Conservation (phyloP, 2,329 filamentous ascomycete species). For the Aphanocladium album region DNA sequence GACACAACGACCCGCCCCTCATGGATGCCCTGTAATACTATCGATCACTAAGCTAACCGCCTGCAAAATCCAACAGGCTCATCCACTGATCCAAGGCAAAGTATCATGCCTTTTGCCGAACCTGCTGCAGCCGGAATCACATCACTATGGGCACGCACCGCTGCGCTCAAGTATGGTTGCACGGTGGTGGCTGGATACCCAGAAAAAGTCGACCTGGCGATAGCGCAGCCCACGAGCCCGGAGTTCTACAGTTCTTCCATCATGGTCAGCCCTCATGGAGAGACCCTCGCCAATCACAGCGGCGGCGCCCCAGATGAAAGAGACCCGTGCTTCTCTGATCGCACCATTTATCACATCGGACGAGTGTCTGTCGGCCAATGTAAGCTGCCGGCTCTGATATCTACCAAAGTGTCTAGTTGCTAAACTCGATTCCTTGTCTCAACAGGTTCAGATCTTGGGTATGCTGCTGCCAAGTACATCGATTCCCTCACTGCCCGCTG, state of each 20-base stretch:
- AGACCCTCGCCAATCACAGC: conserved; percentile 56
- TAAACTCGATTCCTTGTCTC: too few species aligned
- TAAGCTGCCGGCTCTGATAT: not conserved
- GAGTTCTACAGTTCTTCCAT: conserved; percentile 53
- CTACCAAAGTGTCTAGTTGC: too few species aligned
- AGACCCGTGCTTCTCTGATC: conserved; percentile 27
- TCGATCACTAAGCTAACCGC: too few species aligned
- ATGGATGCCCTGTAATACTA: too few species aligned
- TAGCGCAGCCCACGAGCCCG: conserved; percentile 42
- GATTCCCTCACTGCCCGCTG: too few species aligned
- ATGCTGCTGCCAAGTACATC: too few species aligned
- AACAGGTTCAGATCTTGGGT: not conserved
- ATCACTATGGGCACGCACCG: conserved; percentile 66
- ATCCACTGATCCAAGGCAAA: too few species aligned
- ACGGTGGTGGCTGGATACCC: conserved; percentile 69
- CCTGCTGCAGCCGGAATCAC: conserved; percentile 59
- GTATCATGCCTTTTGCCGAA: conserved; percentile 64
- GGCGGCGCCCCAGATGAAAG: conserved; percentile 49
- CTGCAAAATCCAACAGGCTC: too few species aligned
- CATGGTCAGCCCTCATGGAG: conserved; percentile 52
- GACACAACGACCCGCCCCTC: too few species aligned
- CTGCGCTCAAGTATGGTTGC: conserved; percentile 62
- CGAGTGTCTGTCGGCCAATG: conserved; percentile 50
- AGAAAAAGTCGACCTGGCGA: conserved; percentile 52
- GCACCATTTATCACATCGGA: conserved; percentile 37